Conservation (phyloP, 164 flowering plant species). For the Litsea cubeba region DNA sequence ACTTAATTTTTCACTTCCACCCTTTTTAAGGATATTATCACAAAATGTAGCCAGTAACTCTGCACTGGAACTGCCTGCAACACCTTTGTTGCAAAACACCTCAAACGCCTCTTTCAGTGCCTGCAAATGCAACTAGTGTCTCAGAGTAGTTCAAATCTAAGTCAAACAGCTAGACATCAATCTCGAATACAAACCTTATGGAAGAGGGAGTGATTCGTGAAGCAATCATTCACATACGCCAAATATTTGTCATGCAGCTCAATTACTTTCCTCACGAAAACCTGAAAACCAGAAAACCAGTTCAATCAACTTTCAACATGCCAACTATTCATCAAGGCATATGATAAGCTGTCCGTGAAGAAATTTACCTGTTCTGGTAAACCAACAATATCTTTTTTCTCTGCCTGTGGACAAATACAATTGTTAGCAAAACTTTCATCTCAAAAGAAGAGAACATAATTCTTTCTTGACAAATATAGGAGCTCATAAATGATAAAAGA, state of each 20-base stretch:
- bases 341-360: neutral
- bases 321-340: neutral
- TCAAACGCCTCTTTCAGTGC: slow-evolving; percentile 96
- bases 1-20: slow-evolving; percentile 91
- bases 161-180: neutral
- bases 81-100: slow-evolving; percentile 89
- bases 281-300: slow-evolving; percentile 37
- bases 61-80: slow-evolving; percentile 86
- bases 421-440: neutral
- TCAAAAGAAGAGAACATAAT: neutral
- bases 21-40: slow-evolving; percentile 91
- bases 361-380: slow-evolving; percentile 77
- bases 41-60: slow-evolving; percentile 89
- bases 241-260: slow-evolving; percentile 91
- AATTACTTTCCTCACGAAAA: slow-evolving; percentile 80
- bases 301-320: slow-evolving; percentile 8
- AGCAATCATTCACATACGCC: slow-evolving; percentile 74
- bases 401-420: slow-evolving; percentile 46
- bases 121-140: slow-evolving; percentile 26
- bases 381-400: slow-evolving; percentile 71
- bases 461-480: neutral
- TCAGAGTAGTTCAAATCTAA: neutral
- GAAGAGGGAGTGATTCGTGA: slow-evolving; percentile 73
- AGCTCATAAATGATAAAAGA: neutral
- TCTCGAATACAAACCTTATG: slow-evolving; percentile 65